These are phyloP conservation scores for Hydnum rufescens DNA, from an alignment of 768 basidiomycete genomes.

Conservation along the genomic window DNA sequence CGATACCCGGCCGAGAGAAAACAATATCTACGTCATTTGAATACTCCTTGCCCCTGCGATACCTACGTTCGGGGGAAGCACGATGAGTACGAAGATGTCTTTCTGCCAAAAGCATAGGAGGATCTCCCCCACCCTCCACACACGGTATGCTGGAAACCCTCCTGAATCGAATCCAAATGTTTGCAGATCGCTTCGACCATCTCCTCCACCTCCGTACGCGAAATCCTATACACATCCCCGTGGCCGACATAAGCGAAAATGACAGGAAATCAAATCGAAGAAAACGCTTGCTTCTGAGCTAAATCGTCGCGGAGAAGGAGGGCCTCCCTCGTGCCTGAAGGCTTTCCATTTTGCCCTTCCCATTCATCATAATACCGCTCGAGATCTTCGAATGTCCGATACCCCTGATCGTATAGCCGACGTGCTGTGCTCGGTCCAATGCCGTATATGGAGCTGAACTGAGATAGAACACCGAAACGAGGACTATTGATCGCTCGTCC, in stretches of 20 bases:
- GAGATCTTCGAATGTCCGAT: constrained; percentile 51
- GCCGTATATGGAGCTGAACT: constrained; percentile 47
- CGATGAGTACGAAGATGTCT: background rate
- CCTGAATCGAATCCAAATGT: constrained; percentile 41
- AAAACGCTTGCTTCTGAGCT: background rate
- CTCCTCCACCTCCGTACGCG: constrained; percentile 56
- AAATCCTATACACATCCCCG: constrained; percentile 29
- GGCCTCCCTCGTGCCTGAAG: background rate
- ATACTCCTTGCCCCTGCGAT: constrained; percentile 61
- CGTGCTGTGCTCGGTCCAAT: constrained; percentile 56
- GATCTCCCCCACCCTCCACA: constrained; percentile 74
- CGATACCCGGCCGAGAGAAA: constrained; percentile 44
- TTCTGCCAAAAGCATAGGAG: background rate
- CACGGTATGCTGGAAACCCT: constrained; percentile 54
- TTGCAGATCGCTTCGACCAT: constrained; percentile 47
- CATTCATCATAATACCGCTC: constrained; percentile 39
- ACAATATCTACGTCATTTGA: constrained; percentile 85
- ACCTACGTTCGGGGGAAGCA: constrained; percentile 31
- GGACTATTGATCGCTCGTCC: background rate
- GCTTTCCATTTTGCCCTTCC: constrained; percentile 8
- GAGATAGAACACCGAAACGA: background rate
- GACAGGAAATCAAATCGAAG: constrained; percentile 1
- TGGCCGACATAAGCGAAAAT: background rate
- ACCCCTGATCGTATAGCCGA: constrained; percentile 31
- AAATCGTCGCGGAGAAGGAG: background rate